These are phyloP conservation scores for Cystoderma amianthinum DNA, from an alignment of 768 basidiomycete genomes.

Conservation along the genomic window DNA sequence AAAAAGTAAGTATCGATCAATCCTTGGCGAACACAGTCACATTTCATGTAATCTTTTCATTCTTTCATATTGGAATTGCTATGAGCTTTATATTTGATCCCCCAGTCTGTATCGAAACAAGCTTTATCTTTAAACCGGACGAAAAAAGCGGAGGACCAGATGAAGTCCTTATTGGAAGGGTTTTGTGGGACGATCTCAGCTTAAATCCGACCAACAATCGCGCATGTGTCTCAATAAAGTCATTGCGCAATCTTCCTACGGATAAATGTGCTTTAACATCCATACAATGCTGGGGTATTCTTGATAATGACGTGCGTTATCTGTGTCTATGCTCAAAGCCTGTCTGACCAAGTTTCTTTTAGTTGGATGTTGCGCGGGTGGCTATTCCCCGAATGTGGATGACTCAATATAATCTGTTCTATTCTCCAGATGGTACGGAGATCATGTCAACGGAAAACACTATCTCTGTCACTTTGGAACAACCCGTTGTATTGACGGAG, in stretches of 20 bases:
- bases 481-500: constrained; percentile 35
- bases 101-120: constrained; percentile 12
- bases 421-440: constrained; percentile 36
- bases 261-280: constrained; percentile 4
- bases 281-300: constrained; percentile 23
- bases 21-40: too few relatives aligned
- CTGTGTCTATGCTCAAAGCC: not conserved
- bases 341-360: not conserved
- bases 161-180: constrained; percentile 19
- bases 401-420: constrained; percentile 25
- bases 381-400: constrained; percentile 13
- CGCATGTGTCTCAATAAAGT: constrained; percentile 10
- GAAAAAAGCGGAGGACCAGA: constrained; percentile 9
- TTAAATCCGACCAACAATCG: constrained; percentile 8
- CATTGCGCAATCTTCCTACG: constrained; percentile 2
- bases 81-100: constrained; percentile 32
- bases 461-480: constrained; percentile 15
- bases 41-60: too few relatives aligned
- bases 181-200: constrained; percentile 21
- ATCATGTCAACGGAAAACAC: too few relatives aligned
- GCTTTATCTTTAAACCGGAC: constrained; percentile 16
- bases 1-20: too few relatives aligned
- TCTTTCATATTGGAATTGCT: too few relatives aligned
- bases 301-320: constrained; percentile 28
- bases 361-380: not conserved